Conservation (phyloP, 768 basidiomycete species). For the Artomyces pyxidatus region DNA sequence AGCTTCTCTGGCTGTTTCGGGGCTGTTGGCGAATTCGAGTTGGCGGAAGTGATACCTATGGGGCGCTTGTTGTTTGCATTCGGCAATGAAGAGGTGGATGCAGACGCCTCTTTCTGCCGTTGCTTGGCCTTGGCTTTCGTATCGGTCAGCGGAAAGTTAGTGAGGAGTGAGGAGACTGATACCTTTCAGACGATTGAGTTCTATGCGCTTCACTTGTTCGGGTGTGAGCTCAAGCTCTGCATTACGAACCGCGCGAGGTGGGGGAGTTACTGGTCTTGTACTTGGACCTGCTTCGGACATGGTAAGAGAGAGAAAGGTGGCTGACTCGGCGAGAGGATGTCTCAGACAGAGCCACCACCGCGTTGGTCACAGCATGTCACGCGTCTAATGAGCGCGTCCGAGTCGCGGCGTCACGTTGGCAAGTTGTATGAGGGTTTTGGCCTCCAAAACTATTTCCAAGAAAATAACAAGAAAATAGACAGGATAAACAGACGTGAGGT, state of each 20-base stretch:
- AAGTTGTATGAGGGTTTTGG: not conserved
- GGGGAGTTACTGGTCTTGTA: constrained; percentile 32
- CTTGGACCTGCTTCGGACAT: constrained; percentile 17
- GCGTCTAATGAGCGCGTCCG: not conserved
- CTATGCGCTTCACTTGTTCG: constrained; percentile 64
- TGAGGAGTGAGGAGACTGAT: not conserved
- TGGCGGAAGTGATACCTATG: constrained; percentile 46
- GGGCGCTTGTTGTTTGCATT: constrained; percentile 78
- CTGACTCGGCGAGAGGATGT: not conserved
- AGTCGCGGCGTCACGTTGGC: not conserved
- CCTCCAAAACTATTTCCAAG: too few relatives aligned
- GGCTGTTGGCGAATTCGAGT: constrained; percentile 52
- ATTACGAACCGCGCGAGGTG: constrained; percentile 19
- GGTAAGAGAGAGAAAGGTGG: not conserved
- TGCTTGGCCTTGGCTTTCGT: constrained; percentile 49
- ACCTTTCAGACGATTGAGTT: constrained; percentile 78
- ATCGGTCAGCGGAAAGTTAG: not conserved
- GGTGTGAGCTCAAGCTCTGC: constrained; percentile 36
- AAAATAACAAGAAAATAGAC: not conserved
- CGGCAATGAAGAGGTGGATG: constrained; percentile 35
- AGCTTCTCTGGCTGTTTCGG: constrained; percentile 39
- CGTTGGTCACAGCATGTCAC: not conserved
- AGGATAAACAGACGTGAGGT: too few relatives aligned
- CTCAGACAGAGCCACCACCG: constrained; percentile 6
- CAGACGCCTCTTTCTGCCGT: constrained; percentile 52